Evolutionary conservation across 2,329 filamentous ascomycete genomes (phyloP).

Genomic region (Talaromyces islandicus): DNA sequence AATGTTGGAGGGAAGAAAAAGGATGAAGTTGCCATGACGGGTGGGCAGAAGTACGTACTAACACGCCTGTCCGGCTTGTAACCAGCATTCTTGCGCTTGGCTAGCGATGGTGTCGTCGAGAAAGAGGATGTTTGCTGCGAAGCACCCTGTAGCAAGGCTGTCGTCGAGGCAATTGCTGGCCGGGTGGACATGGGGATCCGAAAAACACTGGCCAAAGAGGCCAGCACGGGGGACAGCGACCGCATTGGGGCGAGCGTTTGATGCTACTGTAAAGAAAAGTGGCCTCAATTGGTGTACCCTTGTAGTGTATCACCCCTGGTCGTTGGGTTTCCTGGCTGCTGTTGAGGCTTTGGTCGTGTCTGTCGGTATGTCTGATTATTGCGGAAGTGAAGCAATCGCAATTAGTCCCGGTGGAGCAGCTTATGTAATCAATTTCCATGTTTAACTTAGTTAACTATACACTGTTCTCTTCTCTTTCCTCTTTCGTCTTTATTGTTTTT

Average conservation of each 20-base stretch:
- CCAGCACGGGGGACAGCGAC: constrained; percentile 34
- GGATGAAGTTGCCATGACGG: neutral
- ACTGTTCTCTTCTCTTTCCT: neutral
- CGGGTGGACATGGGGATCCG: constrained; percentile 22
- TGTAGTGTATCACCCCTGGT: neutral
- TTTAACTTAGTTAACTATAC: neutral
- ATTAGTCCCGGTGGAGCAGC: neutral
- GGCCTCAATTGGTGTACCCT: neutral
- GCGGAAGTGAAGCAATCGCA: neutral
- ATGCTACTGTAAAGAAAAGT: neutral
- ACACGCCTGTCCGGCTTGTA: constrained; percentile 35
- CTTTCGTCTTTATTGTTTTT: neutral
- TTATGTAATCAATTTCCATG: neutral
- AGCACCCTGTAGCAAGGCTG: constrained; percentile 1
- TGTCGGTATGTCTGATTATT: neutral
- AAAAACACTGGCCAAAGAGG: constrained; percentile 41
- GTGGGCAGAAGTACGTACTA: constrained; percentile 27
- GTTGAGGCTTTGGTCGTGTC: neutral
- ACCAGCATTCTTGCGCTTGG: constrained; percentile 31
- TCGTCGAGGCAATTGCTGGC: constrained; percentile 17
- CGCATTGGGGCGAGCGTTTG: neutral
- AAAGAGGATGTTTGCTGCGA: constrained; percentile 23
- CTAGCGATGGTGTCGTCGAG: constrained; percentile 32
- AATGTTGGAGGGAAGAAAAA: neutral
- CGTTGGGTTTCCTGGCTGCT: neutral